phyloP scores from a whole-genome alignment of 208 protist species.

The Lotmaria passim region DNA sequence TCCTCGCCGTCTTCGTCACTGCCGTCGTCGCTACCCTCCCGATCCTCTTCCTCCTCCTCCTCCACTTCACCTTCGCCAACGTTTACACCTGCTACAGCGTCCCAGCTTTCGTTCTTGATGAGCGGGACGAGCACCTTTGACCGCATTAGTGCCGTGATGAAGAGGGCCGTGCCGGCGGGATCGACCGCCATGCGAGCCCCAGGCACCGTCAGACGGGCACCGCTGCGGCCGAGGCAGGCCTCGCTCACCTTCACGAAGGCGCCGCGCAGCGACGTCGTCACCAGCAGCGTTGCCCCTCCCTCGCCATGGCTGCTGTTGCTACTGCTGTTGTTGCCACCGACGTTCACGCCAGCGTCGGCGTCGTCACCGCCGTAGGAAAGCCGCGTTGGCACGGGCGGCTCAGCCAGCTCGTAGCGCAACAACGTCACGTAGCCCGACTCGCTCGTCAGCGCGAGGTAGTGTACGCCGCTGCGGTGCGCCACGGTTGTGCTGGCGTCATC shows the following conservation, averaged over 20 bases:
- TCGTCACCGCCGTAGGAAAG: conserved; percentile 30
- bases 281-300: conserved; percentile 25
- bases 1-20: conserved; percentile 24
- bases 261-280: conserved; percentile 66
- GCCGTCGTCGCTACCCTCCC: conserved; percentile 33
- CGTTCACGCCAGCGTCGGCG: background rate
- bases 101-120: conserved; percentile 30
- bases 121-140: conserved; percentile 72
- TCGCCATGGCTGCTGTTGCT: background rate
- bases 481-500: conserved; percentile 26
- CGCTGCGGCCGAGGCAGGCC: conserved; percentile 96
- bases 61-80: conserved; percentile 26
- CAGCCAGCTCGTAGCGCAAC: conserved; percentile 92
- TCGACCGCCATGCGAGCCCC: conserved; percentile 95
- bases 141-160: conserved; percentile 92
- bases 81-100: conserved; percentile 20
- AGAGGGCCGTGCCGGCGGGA: conserved; percentile 94
- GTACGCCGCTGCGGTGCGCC: conserved; percentile 44
- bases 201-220: conserved; percentile 95
- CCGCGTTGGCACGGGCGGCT: conserved; percentile 57
- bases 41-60: conserved; percentile 18
- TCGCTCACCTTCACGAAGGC: conserved; percentile 95
- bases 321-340: background rate
- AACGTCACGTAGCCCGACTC: conserved; percentile 95
- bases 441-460: conserved; percentile 95